Evolutionary conservation across 345 rosid genomes (phyloP).

Genomic region (Abelmoschus esculentus): DNA sequence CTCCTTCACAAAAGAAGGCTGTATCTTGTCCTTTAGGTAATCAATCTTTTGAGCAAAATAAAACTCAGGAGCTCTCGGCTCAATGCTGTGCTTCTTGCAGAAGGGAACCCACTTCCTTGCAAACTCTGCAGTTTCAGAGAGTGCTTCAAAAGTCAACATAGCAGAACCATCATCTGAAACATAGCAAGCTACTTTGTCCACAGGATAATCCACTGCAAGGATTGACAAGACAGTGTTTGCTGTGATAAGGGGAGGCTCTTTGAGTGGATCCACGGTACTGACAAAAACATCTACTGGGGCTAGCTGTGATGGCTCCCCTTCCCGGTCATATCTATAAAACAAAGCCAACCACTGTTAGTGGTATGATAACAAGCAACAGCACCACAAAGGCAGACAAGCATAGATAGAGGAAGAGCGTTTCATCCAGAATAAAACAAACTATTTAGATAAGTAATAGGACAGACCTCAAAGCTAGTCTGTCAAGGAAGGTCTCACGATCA

Average conservation of each 20-base stretch:
- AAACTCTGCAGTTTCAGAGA: slow-evolving; percentile 97
- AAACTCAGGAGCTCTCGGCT: slow-evolving; percentile 98
- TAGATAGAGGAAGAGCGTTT: not conserved
- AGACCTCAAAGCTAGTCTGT: slow-evolving; percentile 83
- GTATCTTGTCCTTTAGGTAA: slow-evolving; percentile 95
- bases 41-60: slow-evolving; percentile 98
- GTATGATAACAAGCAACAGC: slow-evolving; percentile 12
- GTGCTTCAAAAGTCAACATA: slow-evolving; percentile 95
- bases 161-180: slow-evolving; percentile 99
- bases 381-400: too few species aligned
- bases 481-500: slow-evolving; percentile 90
- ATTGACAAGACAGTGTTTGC: slow-evolving; percentile 98
- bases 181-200: slow-evolving; percentile 98
- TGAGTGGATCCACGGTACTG: slow-evolving; percentile 99
- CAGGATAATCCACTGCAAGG: slow-evolving; percentile 96
- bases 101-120: slow-evolving; percentile 99
- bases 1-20: slow-evolving; percentile 97
- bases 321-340: slow-evolving; percentile 75
- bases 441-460: slow-evolving; percentile 19
- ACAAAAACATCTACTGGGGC: slow-evolving; percentile 95
- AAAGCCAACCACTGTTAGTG: slow-evolving; percentile 1
- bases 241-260: slow-evolving; percentile 94
- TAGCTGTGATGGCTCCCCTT: slow-evolving; percentile 95
- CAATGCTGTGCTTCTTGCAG: slow-evolving; percentile 95
- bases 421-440: not conserved